phyloP scores from a whole-genome alignment of 805 yeast species.

The Candida dendrica region DNA sequence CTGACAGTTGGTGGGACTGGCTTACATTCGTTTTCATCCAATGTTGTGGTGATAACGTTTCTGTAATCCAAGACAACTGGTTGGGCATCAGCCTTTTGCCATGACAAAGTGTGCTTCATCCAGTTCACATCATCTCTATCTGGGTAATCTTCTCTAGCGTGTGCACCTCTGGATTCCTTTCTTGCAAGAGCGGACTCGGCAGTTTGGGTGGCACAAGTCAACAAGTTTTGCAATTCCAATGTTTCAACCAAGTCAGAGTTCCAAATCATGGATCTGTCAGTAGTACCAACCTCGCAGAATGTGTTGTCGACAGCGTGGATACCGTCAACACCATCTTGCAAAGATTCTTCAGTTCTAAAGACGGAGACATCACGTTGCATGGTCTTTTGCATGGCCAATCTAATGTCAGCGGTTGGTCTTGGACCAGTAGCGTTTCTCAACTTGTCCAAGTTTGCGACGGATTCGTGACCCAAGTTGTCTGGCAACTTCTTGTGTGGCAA shows the following conservation, averaged over 20 bases:
- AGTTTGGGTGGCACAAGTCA: conserved; percentile 95
- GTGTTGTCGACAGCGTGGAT: conserved; percentile 70
- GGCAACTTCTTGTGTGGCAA: conserved; percentile 78
- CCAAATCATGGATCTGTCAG: conserved; percentile 98
- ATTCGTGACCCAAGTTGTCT: conserved; percentile 81
- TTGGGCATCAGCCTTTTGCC: conserved; percentile 73
- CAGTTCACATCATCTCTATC: conserved; percentile 92
- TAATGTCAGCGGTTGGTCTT: conserved; percentile 77
- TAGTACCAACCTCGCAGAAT: conserved; percentile 71
- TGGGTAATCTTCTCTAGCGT: conserved; percentile 97
- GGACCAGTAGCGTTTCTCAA: conserved; percentile 82
- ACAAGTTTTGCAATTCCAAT: conserved; percentile 88
- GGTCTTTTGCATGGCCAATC: conserved; percentile 87
- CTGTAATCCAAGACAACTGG: conserved; percentile 76
- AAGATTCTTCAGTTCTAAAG: conserved; percentile 86
- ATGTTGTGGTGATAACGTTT: conserved; percentile 71
- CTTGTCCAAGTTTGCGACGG: conserved; percentile 84
- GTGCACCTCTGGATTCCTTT: conserved; percentile 98
- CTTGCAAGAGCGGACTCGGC: conserved; percentile 92
- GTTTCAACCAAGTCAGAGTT: conserved; percentile 96
- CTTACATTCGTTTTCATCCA: conserved; percentile 89
- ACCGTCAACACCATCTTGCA: conserved; percentile 84
- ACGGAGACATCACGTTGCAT: conserved; percentile 98
- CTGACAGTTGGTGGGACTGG: conserved; percentile 96
- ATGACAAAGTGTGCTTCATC: conserved; percentile 96